These are phyloP conservation scores for Bryum argenteum DNA, from an alignment of 225 moss, liverwort and hornwort species.

Conservation along the genomic window DNA sequence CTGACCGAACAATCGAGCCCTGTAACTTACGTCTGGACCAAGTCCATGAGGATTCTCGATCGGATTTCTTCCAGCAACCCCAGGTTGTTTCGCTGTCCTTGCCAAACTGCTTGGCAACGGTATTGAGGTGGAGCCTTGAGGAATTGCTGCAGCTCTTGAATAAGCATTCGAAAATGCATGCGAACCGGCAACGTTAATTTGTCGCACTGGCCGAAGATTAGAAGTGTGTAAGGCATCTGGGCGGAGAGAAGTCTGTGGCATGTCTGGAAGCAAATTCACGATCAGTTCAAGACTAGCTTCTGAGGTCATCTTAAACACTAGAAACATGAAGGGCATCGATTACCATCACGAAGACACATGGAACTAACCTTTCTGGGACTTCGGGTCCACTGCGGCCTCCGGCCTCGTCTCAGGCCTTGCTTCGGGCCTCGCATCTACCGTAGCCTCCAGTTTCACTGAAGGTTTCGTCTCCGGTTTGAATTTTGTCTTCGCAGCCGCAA, in stretches of 20 bases:
- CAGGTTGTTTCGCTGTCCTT: slow-evolving; percentile 34
- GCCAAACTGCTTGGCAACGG: slow-evolving; percentile 42
- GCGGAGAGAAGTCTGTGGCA: slow-evolving; percentile 21
- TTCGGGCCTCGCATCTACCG: slow-evolving; percentile 3
- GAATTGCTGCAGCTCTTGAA: slow-evolving; percentile 51
- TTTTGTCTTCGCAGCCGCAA: slow-evolving; percentile 25
- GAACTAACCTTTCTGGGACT: slow-evolving; percentile 44
- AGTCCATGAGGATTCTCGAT: slow-evolving; percentile 27
- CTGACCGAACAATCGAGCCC: neutral
- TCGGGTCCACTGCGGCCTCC: slow-evolving; percentile 20
- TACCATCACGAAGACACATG: neutral
- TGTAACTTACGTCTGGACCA: slow-evolving; percentile 44
- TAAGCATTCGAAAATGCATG: slow-evolving; percentile 56
- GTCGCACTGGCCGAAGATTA: slow-evolving; percentile 46
- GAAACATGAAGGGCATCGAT: neutral
- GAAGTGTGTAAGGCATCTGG: slow-evolving; percentile 37
- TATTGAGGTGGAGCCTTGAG: slow-evolving; percentile 46
- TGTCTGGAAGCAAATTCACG: slow-evolving; percentile 33
- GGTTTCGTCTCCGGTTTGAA: slow-evolving; percentile 12
- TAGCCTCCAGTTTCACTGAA: neutral
- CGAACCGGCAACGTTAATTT: slow-evolving; percentile 33
- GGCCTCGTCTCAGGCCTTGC: neutral
- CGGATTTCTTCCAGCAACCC: slow-evolving; percentile 10
- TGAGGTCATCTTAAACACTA: neutral
- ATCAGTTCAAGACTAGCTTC: slow-evolving; percentile 3